Base-by-base conservation (phyloP, 2,329 filamentous ascomycete genomes). In the Fusarium palustre region DNA sequence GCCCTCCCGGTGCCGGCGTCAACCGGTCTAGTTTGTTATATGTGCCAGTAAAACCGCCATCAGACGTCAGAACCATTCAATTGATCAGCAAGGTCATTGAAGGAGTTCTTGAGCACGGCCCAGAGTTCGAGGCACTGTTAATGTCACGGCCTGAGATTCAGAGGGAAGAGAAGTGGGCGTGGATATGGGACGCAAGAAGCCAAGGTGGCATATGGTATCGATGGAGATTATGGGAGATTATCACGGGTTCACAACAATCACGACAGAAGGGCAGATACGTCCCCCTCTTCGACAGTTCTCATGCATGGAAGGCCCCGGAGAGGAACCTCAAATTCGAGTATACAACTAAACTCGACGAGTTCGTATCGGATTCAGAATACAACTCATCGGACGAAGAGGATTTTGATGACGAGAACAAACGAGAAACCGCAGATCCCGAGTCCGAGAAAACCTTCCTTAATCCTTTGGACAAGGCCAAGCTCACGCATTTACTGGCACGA, bases 31-130 rank as follows among this genome's bases (percentile, higher is more conserved):
- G 79, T 5, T 79, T 91, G 20, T 82, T 87, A 9, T 87, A 92
- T 70, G 90, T 94, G 30, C 89, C 90, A 3, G 91, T 97, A 15
- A 88, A 88, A 65, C 85, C 91, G 9, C 95, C 95, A 2, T 85
- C 87, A 8, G 92, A 97, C 72, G 86, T 97, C 50, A 91, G 89
- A 69, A 91, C 91, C 65, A 83, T 97, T 1, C 90, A 90, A 60
- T 85, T 97, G 45, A 97, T 98, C 64, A 95, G 98, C 81, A 94
- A 91, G 77, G 92, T 94, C 0, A 86, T 97, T 34, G 95, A 98
- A 75, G 86, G 87, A 4, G 84, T 98, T 0, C 82, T 97, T 11
- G 88, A 89, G 24, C 89, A 96, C 71, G 94, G 94, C 0, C 89
- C 92, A 0, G 93, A 96, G 75, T 97, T 97, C 64, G 96, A 99